Conservation (phyloP, 2,329 filamentous ascomycete genomes). For the Aspergillus alliaceus region DNA sequence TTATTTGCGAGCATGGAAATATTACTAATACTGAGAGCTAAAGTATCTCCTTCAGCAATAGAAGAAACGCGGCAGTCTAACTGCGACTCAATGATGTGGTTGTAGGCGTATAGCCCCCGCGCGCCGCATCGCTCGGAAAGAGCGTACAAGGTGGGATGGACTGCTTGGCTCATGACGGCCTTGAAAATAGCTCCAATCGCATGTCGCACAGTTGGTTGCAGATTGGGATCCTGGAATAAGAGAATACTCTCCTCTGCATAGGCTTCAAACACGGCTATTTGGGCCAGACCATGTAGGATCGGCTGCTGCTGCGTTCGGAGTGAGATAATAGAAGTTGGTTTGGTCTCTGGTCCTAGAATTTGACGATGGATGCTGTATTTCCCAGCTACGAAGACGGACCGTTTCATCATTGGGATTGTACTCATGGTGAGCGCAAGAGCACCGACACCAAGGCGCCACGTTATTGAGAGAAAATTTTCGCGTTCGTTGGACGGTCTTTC, state of each 20-base stretch:
- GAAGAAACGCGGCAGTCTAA: conserved; percentile 3
- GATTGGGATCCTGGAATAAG: neutral
- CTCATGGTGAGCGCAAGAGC: conserved; percentile 14
- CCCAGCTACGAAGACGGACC: conserved; percentile 17
- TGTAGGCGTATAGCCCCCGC: conserved; percentile 14
- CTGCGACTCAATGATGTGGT: conserved; percentile 2
- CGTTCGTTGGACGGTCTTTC: conserved; percentile 11
- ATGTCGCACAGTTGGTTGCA: conserved; percentile 1
- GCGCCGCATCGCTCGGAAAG: conserved; percentile 16
- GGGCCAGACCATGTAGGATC: conserved; percentile 23
- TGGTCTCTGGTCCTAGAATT: neutral
- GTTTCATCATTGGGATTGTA: conserved; percentile 20
- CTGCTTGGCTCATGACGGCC: conserved; percentile 7
- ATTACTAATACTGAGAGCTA: conserved; percentile 21
- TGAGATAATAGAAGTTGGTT: conserved; percentile 17
- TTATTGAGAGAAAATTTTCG: conserved; percentile 14
- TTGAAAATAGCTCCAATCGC: conserved; percentile 13
- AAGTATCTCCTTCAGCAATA: conserved; percentile 23
- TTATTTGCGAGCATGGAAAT: neutral
- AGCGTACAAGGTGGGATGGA: conserved; percentile 7
- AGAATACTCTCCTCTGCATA: conserved; percentile 1
- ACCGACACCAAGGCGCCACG: conserved; percentile 18
- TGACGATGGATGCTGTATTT: conserved; percentile 14
- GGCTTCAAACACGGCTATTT: conserved; percentile 17
- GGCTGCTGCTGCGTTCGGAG: conserved; percentile 28